phyloP scores from a whole-genome alignment of 2,329 filamentous ascomycete species.

The Bipolaris cookei region DNA sequence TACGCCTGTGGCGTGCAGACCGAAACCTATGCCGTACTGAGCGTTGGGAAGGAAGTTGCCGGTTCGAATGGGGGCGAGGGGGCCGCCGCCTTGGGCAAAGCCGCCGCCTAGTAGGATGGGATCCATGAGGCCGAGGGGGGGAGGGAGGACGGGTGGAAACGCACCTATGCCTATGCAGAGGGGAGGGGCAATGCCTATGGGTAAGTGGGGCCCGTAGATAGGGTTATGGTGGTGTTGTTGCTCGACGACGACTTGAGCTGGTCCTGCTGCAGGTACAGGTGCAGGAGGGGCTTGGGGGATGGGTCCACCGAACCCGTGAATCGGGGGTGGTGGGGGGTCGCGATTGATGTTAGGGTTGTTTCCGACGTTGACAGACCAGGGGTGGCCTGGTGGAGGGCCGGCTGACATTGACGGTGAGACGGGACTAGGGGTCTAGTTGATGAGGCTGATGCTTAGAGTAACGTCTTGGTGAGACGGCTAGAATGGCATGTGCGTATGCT shows the following conservation, averaged over 20 bases:
- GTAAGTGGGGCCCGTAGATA: conserved; percentile 30
- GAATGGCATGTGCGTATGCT: background rate
- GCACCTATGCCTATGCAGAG: conserved; percentile 33
- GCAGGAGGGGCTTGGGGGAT: conserved; percentile 16
- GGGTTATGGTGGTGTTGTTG: conserved; percentile 34
- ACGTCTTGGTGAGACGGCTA: background rate
- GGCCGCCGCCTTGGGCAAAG: conserved; percentile 24
- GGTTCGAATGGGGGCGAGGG: conserved; percentile 33
- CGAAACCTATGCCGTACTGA: conserved; percentile 37
- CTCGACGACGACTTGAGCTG: conserved; percentile 26
- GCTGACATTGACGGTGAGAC: conserved; percentile 29
- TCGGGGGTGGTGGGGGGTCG: conserved; percentile 39
- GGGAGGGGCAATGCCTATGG: conserved; percentile 26
- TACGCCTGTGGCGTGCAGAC: conserved; percentile 28
- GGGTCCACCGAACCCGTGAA: conserved; percentile 21
- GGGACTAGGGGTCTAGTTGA: background rate
- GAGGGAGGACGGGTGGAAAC: conserved; percentile 28
- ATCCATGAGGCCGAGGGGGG: conserved; percentile 28
- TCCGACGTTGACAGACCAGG: conserved; percentile 40
- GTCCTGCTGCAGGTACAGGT: conserved; percentile 2
- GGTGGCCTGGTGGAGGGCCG: conserved; percentile 35
- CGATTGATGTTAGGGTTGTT: conserved; percentile 46
- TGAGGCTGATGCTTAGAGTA: background rate
- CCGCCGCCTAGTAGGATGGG: conserved; percentile 26
- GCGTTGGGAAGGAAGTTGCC: conserved; percentile 35